phyloP scores from a whole-genome alignment of 2,329 filamentous ascomycete genomes.

The Plectosphaerella cucumerina region DNA sequence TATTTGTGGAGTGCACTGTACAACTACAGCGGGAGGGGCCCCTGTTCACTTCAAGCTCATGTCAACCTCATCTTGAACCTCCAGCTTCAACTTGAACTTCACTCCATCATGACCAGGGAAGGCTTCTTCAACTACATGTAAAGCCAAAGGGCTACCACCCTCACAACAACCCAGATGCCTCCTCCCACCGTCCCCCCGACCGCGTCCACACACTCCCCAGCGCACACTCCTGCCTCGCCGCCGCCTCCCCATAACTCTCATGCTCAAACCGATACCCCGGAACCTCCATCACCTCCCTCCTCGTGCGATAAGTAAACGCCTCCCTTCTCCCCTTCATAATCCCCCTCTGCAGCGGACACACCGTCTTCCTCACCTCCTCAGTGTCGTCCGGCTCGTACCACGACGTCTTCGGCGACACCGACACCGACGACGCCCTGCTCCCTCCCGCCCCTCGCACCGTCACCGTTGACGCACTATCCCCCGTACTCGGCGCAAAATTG shows the following conservation, averaged over 20 bases:
- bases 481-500: constrained; percentile 4
- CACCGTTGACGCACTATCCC: not conserved
- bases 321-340: not conserved
- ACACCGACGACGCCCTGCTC: no score
- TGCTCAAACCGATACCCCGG: no score
- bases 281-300: not conserved
- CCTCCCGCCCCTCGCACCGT: not conserved
- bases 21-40: no score
- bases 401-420: not conserved
- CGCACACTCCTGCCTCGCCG: not conserved
- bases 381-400: not conserved
- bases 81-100: no score
- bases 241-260: not conserved
- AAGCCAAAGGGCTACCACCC: no score
- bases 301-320: not conserved
- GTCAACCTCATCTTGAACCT: no score
- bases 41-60: no score
- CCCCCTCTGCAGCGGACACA: not conserved
- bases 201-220: not conserved
- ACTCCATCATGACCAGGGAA: no score
- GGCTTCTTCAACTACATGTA: no score
- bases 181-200: not conserved
- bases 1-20: no score
- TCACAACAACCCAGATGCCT: no score
- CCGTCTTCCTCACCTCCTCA: not conserved